phyloP scores from a whole-genome alignment of 805 yeast species.

The Groenewaldozyma salmanticensis region DNA sequence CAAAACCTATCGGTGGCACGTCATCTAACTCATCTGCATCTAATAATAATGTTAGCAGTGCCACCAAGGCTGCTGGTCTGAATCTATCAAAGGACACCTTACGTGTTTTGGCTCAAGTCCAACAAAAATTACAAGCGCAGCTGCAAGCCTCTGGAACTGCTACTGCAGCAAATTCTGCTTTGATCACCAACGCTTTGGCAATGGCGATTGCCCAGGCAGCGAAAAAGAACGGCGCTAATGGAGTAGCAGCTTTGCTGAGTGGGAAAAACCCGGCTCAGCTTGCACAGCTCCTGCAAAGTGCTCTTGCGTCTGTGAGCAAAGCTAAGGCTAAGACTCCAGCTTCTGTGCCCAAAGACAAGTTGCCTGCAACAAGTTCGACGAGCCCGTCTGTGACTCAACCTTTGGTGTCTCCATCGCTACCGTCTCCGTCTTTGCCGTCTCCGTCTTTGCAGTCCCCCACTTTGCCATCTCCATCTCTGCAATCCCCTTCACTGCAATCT shows the following conservation, averaged over 20 bases:
- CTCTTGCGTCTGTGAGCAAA: constrained; percentile 14
- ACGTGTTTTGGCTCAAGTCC: constrained; percentile 71
- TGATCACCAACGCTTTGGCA: constrained; percentile 83
- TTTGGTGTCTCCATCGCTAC: too few species aligned
- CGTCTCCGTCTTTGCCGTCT: too few species aligned
- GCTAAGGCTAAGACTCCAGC: constrained; percentile 1
- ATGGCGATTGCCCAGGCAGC: constrained; percentile 90
- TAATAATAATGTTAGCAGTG: constrained; percentile 5
- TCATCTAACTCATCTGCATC: neutral
- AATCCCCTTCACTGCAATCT: too few species aligned
- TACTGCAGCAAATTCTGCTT: constrained; percentile 72
- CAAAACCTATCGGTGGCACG: too few species aligned
- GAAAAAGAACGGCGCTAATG: constrained; percentile 33
- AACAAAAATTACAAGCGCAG: constrained; percentile 72
- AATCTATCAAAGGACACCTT: constrained; percentile 47
- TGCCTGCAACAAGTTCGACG: constrained; percentile 5
- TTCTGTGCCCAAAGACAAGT: constrained; percentile 2
- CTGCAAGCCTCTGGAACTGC: constrained; percentile 72
- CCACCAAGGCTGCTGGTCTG: constrained; percentile 12
- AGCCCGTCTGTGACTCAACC: too few species aligned
- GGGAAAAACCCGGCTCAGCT: constrained; percentile 20
- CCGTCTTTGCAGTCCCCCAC: too few species aligned
- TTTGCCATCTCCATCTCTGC: too few species aligned
- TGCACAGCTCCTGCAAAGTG: constrained; percentile 15
- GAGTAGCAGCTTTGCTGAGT: constrained; percentile 16